phyloP scores from a whole-genome alignment of 2,329 filamentous ascomycete species.

The Phialocephala sp. region DNA sequence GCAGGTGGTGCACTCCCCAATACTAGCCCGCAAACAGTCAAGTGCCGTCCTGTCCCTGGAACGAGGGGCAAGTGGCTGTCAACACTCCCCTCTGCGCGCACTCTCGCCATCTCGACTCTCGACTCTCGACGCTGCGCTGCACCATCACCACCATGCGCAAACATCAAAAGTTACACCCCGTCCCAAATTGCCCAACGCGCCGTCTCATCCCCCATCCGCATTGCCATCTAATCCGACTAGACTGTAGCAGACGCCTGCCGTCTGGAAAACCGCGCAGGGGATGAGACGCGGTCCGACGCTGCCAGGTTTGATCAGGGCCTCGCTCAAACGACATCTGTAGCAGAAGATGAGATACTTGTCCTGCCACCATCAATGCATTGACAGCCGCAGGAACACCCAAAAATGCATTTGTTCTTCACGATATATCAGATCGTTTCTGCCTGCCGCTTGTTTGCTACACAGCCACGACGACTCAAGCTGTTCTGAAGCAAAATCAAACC shows the following conservation, averaged over 20 bases:
- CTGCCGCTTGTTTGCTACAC: not conserved
- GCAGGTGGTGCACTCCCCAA: not conserved
- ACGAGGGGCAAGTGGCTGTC: not conserved
- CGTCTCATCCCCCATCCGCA: conserved; percentile 11
- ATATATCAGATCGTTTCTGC: conserved; percentile 9
- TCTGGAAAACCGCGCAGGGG: conserved; percentile 17
- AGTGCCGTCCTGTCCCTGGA: not conserved
- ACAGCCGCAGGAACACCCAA: not conserved
- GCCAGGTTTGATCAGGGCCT: conserved; percentile 16
- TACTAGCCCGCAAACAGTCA: not conserved
- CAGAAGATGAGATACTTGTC: conserved; percentile 21
- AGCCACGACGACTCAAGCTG: conserved; percentile 6
- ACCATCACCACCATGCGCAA: conserved; percentile 16
- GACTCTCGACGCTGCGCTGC: not conserved
- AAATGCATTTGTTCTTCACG: not conserved
- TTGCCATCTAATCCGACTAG: conserved; percentile 19
- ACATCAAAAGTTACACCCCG: conserved; percentile 12
- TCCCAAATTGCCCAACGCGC: not conserved
- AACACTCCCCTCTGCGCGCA: not conserved
- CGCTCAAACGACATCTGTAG: conserved; percentile 22
- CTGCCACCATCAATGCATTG: not conserved
- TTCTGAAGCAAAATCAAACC: not conserved
- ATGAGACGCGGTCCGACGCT: conserved; percentile 25
- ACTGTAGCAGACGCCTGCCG: conserved; percentile 18
- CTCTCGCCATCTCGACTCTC: not conserved